A percentile compares a stretch with the other conserved stretches of the same genome.
phyloP scores from a whole-genome alignment of 805 yeast genomes.

The Saccharomyces eubayanus region DNA sequence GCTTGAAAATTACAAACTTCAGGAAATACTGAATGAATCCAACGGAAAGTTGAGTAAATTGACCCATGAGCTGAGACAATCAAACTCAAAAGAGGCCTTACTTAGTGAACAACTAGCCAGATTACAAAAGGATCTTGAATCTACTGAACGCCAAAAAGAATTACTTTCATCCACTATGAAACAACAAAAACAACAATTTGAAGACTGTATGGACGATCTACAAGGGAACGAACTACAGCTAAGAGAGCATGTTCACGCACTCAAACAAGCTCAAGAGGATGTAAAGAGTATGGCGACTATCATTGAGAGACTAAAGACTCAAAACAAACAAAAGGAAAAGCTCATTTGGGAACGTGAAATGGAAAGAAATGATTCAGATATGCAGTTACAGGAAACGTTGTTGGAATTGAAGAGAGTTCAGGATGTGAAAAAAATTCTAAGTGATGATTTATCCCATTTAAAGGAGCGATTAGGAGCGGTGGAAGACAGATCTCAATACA shows the following conservation, averaged over 20 bases:
- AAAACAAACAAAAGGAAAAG: conserved; percentile 46
- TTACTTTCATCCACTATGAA: conserved; percentile 49
- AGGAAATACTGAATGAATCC: conserved; percentile 42
- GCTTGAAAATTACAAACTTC: conserved; percentile 37
- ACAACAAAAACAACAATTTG: conserved; percentile 63
- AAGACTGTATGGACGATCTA: conserved; percentile 60
- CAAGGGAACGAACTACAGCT: conserved; percentile 73
- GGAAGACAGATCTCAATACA: conserved; percentile 37
- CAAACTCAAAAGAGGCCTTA: conserved; percentile 31
- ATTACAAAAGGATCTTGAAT: conserved; percentile 49
- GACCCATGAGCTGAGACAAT: conserved; percentile 37
- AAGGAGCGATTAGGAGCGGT: conserved; percentile 38
- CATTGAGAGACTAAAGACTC: conserved; percentile 44
- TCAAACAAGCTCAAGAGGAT: conserved; percentile 45
- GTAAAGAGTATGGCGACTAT: conserved; percentile 44
- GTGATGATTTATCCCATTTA: conserved; percentile 49
- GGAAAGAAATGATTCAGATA: conserved; percentile 44
- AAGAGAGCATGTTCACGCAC: conserved; percentile 39
- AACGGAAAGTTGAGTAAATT: conserved; percentile 37
- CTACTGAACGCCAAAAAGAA: conserved; percentile 45
- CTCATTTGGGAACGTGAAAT: conserved; percentile 46
- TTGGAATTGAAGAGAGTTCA: conserved; percentile 45
- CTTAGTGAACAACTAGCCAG: conserved; percentile 35
- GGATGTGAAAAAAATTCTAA: conserved; percentile 41
- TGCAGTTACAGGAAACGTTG: conserved; percentile 46